These are phyloP conservation scores for Vitis rupestris DNA, from an alignment of 164 flowering plant species.

Conservation along the genomic window DNA sequence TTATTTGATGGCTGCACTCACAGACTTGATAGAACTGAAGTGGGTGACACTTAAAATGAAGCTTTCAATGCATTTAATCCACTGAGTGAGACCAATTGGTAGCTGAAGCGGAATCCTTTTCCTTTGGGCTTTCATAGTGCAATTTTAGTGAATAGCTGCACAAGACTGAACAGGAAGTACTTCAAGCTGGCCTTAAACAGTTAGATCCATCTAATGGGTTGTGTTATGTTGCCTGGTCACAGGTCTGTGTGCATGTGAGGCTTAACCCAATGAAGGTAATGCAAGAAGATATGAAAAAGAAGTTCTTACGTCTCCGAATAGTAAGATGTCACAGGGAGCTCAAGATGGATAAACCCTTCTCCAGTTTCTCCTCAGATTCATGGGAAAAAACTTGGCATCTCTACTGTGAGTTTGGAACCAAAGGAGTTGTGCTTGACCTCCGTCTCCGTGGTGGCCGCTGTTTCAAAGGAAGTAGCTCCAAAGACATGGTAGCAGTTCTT, in stretches of 20 bases:
- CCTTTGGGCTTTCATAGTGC: neutral
- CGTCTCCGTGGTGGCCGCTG: conserved; percentile 40
- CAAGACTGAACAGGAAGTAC: neutral
- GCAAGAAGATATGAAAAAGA: conserved; percentile 17
- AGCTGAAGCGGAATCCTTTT: too few species aligned
- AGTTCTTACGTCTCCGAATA: conserved; percentile 47
- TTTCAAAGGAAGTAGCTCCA: conserved; percentile 37
- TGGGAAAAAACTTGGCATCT: conserved; percentile 77
- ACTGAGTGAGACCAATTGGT: too few species aligned
- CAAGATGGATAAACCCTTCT: conserved; percentile 49
- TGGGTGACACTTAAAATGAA: too few species aligned
- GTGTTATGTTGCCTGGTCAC: conserved; percentile 11
- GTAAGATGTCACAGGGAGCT: conserved; percentile 74
- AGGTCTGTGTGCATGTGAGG: conserved; percentile 66
- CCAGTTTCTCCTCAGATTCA: conserved; percentile 27
- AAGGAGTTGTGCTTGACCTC: conserved; percentile 60
- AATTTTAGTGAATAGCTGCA: neutral
- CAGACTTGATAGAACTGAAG: too few species aligned
- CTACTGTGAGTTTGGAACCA: conserved; percentile 82
- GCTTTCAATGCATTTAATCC: too few species aligned
- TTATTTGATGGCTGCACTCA: too few species aligned
- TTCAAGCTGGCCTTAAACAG: neutral
- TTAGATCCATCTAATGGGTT: neutral
- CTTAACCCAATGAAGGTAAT: conserved; percentile 23
- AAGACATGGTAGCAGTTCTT: conserved; percentile 24